Evolutionary conservation across 2,329 filamentous ascomycete species (phyloP), one percentile per base, ranked within the genome.

Genomic region (Colletotrichum aenigma): DNA sequence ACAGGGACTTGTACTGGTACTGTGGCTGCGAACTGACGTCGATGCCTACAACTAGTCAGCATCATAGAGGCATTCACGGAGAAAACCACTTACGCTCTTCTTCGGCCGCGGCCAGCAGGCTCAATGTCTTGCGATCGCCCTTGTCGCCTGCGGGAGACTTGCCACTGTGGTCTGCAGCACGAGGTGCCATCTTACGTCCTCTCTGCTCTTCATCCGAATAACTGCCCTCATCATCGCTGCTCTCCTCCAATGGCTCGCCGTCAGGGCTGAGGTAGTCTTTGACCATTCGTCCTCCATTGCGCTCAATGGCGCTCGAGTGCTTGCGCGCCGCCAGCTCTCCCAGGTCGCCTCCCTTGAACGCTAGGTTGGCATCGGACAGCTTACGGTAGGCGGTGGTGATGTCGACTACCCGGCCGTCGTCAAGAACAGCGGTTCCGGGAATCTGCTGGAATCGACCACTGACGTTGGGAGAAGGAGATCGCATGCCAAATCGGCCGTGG

Each of bases 31-130:
- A 85, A 26, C 89, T 84, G 78, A 93, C 87, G 79, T 89, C 83
- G 78, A 90, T 88, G 30, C 90, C 90, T 91, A 76, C 34, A 58
- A 36, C 70, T 80, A 77, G 85, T 84, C 71, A 38, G 74, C 38
- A 56, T 38, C 6, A 6, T 64, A 24, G 12, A 7, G n/a, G 7
- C 15, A 8, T 18, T 10, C 26, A 60, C 34, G 34, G 64, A 60
- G n/a, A 13, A 21, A 3, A 21, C 18, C 36, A 89, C 94, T 81
- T 88, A 95, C 95, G 91, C 82, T 96, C 94, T 88, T 95, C 93
- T 81, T 96, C 93, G 1, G 93, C 93, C 8, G 94, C 94, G 52
- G 93, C 94, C 69, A 96, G 85, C 71, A 96, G 83, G 80, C 93
- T 95, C 81, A 88, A 86, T 1, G 89, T 87, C 79, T 87, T 87